These are phyloP conservation scores for Symbiodinium pilosum DNA, from an alignment of 73 alveolate species.

Conservation along the genomic window DNA sequence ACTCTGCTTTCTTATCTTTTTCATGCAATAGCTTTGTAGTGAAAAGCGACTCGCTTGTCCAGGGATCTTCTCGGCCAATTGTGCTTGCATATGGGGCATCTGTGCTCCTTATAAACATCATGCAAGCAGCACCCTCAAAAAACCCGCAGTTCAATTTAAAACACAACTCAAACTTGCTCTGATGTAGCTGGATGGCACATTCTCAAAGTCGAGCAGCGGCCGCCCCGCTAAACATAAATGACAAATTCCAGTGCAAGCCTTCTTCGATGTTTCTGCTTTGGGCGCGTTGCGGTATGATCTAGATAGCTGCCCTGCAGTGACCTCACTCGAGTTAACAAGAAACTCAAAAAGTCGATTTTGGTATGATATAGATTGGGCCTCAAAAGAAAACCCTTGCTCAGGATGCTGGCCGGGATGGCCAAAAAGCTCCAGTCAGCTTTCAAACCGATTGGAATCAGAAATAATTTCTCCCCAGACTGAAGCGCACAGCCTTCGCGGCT, in stretches of 20 bases:
- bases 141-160: background rate
- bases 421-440: conserved; percentile 65
- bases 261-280: background rate
- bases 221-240: conserved; percentile 28
- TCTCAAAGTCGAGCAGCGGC: conserved; percentile 26
- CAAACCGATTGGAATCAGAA: conserved; percentile 16
- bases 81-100: background rate
- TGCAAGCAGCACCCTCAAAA: background rate
- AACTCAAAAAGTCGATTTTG: background rate
- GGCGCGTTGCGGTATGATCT: conserved; percentile 38
- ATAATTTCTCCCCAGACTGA: background rate
- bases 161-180: too few relatives aligned
- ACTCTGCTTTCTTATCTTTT: background rate
- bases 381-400: background rate
- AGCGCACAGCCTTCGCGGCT: background rate
- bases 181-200: background rate
- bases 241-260: background rate
- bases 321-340: background rate
- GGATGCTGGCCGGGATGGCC: background rate
- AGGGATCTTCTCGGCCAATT: background rate
- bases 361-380: too few relatives aligned
- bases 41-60: conserved; percentile 24
- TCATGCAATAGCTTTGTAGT: background rate
- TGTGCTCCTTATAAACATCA: background rate
- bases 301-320: background rate